Base-by-base conservation (phyloP, 2,329 filamentous ascomycete species). In the Penicillium rolfsii region DNA sequence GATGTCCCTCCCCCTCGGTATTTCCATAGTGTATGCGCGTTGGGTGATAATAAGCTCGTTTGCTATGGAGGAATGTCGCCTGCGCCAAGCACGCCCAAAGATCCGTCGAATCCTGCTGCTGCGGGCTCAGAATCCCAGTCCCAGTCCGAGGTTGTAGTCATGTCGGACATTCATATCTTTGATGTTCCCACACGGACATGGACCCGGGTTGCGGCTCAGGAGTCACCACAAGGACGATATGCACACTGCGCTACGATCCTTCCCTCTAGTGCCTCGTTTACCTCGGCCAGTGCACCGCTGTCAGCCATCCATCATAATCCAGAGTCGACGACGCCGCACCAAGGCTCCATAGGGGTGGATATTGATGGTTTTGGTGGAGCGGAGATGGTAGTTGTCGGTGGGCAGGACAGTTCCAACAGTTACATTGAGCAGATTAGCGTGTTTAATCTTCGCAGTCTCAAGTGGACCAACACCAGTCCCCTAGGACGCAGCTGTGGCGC, bases 371-470 rank as follows among this genome's bases (percentile, higher is more conserved):
- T 87, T 22, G 95, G 95, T 16, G 95, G 95, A 35, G 92, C 95
- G 1, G 94, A 99, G 76, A 97, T 99, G 94, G 86, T 99, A 5
- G 89, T 99, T 14, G 93, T 98, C 7, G 95, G 95, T 62, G 95
- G 95, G 0, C 95, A 99, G 76, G 95, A 99, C 73, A 95, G 91
- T 57, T 89, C 90, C n/a, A 99, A 99, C 75, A 93, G 97, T 75
- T 99, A 99, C 73, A 99, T 99, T 67, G 94, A 99, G 77, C 93
- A 99, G 77, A 96, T 99, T 65, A 98, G 93, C 74, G 92, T 99
- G 2, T 99, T 99, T 82, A 99, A 99, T 71, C 82, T 99, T 28
- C 87, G 95, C 52, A 97, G 92, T 74, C 80, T 98, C 61, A 96
- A 95, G 78, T 99, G 95, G 95, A 97, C 92, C 1, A 91, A 91